These are phyloP conservation scores for Citrus maxima DNA, from an alignment of 345 rosid species.

Conservation along the genomic window DNA sequence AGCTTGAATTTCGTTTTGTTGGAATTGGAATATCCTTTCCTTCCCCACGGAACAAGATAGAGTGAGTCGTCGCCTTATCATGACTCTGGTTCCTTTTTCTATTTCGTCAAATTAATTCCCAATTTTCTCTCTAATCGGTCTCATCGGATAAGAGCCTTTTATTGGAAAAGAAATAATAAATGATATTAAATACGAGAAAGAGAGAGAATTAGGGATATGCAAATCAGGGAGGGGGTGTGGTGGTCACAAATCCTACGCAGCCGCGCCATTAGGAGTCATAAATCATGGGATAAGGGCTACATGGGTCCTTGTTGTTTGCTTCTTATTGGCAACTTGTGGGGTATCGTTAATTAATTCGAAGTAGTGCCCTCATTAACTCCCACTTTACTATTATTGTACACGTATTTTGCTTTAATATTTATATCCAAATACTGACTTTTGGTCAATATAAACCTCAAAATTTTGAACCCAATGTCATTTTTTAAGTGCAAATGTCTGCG, in stretches of 20 bases:
- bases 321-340: neutral
- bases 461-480: too few relatives aligned
- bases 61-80: neutral
- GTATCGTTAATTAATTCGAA: neutral
- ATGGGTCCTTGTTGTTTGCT: neutral
- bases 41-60: neutral
- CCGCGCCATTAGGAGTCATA: neutral
- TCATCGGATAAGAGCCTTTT: neutral
- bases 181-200: neutral
- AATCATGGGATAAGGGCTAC: neutral
- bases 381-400: neutral
- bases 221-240: neutral
- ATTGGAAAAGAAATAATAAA: too few relatives aligned
- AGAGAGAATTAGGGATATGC: neutral
- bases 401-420: too few relatives aligned
- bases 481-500: neutral
- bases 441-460: too few relatives aligned
- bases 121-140: neutral
- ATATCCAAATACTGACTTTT: too few relatives aligned
- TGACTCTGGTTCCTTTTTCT: too few relatives aligned
- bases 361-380: neutral
- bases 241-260: neutral
- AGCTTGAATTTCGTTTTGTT: neutral
- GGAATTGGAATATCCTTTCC: constrained; percentile 40
- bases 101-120: neutral